Conservation (phyloP, 2,329 filamentous ascomycete species). For the Nemania serpens region DNA sequence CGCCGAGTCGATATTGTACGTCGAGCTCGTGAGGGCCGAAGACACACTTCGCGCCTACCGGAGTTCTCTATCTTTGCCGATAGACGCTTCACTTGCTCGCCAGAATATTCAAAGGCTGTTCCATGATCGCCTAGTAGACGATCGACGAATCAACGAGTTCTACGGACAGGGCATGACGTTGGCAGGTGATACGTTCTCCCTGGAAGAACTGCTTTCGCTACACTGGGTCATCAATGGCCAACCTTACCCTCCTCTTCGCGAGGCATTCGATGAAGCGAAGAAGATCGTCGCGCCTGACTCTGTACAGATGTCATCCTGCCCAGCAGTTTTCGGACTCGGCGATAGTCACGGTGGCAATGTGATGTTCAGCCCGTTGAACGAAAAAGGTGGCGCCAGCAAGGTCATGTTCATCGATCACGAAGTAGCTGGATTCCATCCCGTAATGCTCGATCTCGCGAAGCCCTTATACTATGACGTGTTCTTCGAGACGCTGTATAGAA, state of each 20-base stretch:
- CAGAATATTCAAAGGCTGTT: constrained; percentile 16
- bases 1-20: constrained; percentile 13
- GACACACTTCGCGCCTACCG: constrained; percentile 21
- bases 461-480: constrained; percentile 22
- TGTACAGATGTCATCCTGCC: constrained; percentile 1
- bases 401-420: constrained; percentile 20
- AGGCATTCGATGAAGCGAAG: constrained; percentile 2
- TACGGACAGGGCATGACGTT: constrained; percentile 11
- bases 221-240: constrained; percentile 13
- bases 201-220: constrained; percentile 11
- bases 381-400: background rate
- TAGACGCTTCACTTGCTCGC: background rate
- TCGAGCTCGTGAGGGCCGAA: constrained; percentile 24
- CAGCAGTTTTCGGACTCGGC: constrained; percentile 18
- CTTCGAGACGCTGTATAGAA: constrained; percentile 9
- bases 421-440: constrained; percentile 12
- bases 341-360: constrained; percentile 19
- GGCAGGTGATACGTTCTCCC: background rate
- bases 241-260: background rate
- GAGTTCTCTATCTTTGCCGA: constrained; percentile 5
- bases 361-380: constrained; percentile 1
- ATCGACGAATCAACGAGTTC: constrained; percentile 2
- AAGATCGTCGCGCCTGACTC: constrained; percentile 1
- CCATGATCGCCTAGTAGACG: constrained; percentile 12
- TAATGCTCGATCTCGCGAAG: constrained; percentile 26